Percentiles rank a stretch among this genome's conserved stretches.
These are phyloP conservation scores for Phytophthora pini DNA, from an alignment of 352 stramenopile genomes.

Conservation along the genomic window DNA sequence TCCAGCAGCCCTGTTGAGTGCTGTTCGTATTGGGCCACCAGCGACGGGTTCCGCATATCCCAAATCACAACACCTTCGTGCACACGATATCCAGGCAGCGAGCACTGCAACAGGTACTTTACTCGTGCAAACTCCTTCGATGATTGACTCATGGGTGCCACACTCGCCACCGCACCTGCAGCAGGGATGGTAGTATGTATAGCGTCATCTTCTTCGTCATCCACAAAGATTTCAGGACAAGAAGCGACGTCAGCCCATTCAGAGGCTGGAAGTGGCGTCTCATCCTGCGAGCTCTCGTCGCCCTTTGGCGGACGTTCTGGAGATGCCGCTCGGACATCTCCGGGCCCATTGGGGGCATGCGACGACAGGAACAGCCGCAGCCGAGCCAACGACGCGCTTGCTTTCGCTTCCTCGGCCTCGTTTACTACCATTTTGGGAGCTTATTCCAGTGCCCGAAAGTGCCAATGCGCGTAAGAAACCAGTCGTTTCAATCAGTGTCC, in stretches of 20 bases:
- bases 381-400: conserved; percentile 38
- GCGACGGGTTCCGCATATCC: conserved; percentile 73
- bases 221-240: conserved; percentile 15
- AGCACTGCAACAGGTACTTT: conserved; percentile 75
- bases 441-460: conserved; percentile 18
- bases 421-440: conserved; percentile 24
- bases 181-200: conserved; percentile 37
- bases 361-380: conserved; percentile 48
- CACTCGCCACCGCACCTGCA: conserved; percentile 48
- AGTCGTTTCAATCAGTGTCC: conserved; percentile 31
- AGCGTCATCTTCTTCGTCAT: conserved; percentile 29
- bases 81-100: conserved; percentile 53
- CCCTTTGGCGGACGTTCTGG: conserved; percentile 13
- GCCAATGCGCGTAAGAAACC: neutral
- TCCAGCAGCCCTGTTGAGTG: conserved; percentile 57
- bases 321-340: conserved; percentile 8
- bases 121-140: conserved; percentile 69
- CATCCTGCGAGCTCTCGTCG: neutral
- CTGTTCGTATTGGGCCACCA: conserved; percentile 66
- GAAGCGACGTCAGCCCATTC: conserved; percentile 2
- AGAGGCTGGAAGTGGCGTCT: neutral
- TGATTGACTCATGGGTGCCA: conserved; percentile 47
- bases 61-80: conserved; percentile 70
- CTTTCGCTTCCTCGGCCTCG: conserved; percentile 26
- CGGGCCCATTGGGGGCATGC: conserved; percentile 34